Base-by-base conservation (phyloP, 495 filamentous ascomycete species). In the Trichoderma reesei region DNA sequence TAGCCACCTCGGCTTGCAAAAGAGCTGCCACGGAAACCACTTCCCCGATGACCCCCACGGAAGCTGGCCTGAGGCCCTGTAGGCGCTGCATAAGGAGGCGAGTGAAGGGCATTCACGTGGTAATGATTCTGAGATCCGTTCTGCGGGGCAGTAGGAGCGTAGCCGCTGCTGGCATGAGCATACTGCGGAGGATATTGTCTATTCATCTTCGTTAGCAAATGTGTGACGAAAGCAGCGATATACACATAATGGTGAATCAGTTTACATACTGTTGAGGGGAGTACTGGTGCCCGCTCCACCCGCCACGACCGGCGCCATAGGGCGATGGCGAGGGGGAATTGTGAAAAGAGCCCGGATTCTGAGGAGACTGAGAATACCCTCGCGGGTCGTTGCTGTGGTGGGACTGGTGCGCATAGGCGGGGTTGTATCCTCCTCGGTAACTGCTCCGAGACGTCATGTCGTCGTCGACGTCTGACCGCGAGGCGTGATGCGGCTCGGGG, bases 271-370 rank as follows among this genome's bases (percentile, higher is more conserved):
- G 80, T 74, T 84, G 82, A 66, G 83, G 84, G 56, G 81, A 81
- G 48, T 77, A 80, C 68, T 84, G 85, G 46, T 79, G 78, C 68
- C 76, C 73, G 65, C 77, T 82, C 67, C 83, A 83, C 66, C 75
- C 76, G 76, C 86, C 84, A 34, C 82, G 81, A 31, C 82, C 83
- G 68, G 84, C 77, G 37, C 80, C 78, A 72, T 87, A 87, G 1
- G 88, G 86, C 34, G 88, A 91, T 60, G 82, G 80, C 9, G 83
- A 80, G 44, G 83, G 88, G 10, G 87, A 91, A 31, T 81, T 83
- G 66, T 85, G 85, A 67, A 82, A 82, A n/a, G 86, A 86, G 41
- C 81, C 85, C 44, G 75, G 75, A 60, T 84, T 82, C 18, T 84
- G 83, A 6, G 86, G 80, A 26, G 86, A 85, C 38, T 80, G 80